phyloP scores from a whole-genome alignment of 2,329 filamentous ascomycete genomes.

The Phaeoacremonium minimum region DNA sequence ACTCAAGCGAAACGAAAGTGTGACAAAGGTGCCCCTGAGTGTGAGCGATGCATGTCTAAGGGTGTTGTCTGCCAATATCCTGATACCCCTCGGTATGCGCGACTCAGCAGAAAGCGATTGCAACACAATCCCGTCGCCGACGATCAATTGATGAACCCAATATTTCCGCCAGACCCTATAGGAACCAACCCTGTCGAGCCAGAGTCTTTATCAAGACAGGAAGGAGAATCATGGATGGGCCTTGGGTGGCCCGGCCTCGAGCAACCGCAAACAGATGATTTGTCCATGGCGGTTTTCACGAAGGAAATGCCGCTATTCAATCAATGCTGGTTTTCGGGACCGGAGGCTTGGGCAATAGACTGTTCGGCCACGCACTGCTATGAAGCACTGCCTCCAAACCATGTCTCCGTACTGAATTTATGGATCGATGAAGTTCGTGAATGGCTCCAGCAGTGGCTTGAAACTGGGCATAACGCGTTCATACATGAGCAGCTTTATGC shows the following conservation, averaged over 20 bases:
- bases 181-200: no score
- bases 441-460: constrained; percentile 15
- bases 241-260: neutral
- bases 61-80: constrained; percentile 16
- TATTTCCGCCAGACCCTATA: neutral
- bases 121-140: neutral
- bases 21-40: constrained; percentile 13
- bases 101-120: neutral
- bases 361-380: neutral
- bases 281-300: neutral
- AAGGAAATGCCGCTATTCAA: neutral
- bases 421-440: constrained; percentile 3
- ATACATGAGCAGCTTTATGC: constrained; percentile 17
- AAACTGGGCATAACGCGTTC: constrained; percentile 13
- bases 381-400: neutral
- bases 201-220: neutral
- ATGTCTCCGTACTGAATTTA: constrained; percentile 5
- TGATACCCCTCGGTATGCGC: neutral
- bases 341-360: neutral
- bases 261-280: neutral
- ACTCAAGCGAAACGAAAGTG: constrained; percentile 17
- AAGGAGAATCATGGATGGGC: neutral
- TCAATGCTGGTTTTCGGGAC: neutral
- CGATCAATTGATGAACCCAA: neutral
- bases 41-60: constrained; percentile 14